Conservation (phyloP, 1,139 yeast genomes). For the Suhomyces bolitotheri region DNA sequence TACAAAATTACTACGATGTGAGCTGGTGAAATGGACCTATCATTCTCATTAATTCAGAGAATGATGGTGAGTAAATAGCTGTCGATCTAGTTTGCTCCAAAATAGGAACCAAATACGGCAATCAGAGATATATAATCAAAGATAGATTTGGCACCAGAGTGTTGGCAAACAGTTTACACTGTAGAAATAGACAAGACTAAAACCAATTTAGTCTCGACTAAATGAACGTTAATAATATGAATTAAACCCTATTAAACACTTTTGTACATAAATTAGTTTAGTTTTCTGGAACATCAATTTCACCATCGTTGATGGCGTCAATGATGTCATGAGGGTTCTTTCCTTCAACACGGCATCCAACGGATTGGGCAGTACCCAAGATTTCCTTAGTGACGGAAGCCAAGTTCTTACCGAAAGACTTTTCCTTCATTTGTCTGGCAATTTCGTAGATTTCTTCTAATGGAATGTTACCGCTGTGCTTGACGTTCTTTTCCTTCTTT, state of each 20-base stretch:
- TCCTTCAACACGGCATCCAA: constrained; percentile 98
- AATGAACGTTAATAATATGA: constrained; percentile 21
- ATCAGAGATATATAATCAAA: constrained; percentile 7
- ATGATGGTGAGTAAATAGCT: constrained; percentile 76
- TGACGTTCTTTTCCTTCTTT: constrained; percentile 99
- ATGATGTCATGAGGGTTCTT: constrained; percentile 99
- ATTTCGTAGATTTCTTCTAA: constrained; percentile 95
- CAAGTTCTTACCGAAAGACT: constrained; percentile 97
- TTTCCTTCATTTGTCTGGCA: constrained; percentile 97
- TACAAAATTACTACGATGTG: constrained; percentile 27
- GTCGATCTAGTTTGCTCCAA: constrained; percentile 87
- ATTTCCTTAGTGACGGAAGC: constrained; percentile 98
- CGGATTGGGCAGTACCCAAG: constrained; percentile 99
- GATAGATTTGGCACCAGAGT: constrained; percentile 62
- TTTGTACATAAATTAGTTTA: constrained; percentile 45
- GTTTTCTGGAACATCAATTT: constrained; percentile 93
- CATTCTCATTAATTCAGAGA: constrained; percentile 6
- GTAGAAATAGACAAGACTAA: background rate
- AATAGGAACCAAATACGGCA: constrained; percentile 84
- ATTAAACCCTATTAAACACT: constrained; percentile 39
- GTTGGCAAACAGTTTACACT: constrained; percentile 20
- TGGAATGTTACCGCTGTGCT: constrained; percentile 99
- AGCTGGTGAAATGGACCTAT: constrained; percentile 67
- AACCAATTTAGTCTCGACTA: constrained; percentile 5
- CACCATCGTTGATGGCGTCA: constrained; percentile 98